phyloP scores from a whole-genome alignment of 371 early-diverging fungal genomes.

The Lichtheimia hyalospora region DNA sequence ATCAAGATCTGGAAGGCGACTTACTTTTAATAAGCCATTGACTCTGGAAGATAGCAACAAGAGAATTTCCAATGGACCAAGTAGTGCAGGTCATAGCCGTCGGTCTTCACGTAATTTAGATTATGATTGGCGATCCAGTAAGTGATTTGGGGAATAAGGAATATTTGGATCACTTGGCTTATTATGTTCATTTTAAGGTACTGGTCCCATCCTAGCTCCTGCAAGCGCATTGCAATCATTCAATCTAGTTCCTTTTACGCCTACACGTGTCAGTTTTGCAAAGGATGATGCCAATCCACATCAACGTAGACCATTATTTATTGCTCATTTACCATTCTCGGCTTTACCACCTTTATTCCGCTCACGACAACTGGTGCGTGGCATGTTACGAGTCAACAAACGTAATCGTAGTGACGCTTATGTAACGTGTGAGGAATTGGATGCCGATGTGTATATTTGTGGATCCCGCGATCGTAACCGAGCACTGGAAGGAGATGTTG shows the following conservation, averaged over 20 bases:
- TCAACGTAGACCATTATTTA: conserved; percentile 53
- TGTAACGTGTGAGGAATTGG: conserved; percentile 68
- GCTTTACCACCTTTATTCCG: conserved; percentile 50
- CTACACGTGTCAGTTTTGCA: conserved; percentile 40
- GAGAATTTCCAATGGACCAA: neutral
- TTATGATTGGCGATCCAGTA: conserved; percentile 35
- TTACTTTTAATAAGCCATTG: conserved; percentile 34
- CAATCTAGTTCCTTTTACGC: conserved; percentile 44
- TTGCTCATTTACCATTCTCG: conserved; percentile 55
- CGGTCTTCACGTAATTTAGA: conserved; percentile 39
- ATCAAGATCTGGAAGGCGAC: conserved; percentile 15
- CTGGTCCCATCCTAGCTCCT: conserved; percentile 10
- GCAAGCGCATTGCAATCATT: conserved; percentile 23
- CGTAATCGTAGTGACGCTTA: conserved; percentile 81
- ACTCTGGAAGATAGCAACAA: conserved; percentile 22
- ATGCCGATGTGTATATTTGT: conserved; percentile 71
- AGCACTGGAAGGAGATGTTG: conserved; percentile 84
- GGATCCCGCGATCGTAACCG: conserved; percentile 80
- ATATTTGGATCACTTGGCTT: neutral
- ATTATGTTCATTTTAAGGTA: neutral
- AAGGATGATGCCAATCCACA: conserved; percentile 46
- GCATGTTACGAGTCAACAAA: conserved; percentile 80
- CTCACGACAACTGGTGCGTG: conserved; percentile 53
- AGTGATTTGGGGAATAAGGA: neutral
- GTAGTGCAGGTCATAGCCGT: conserved; percentile 11